Base-by-base conservation (phyloP, 768 basidiomycete species). In the Auriscalpium vulgare region DNA sequence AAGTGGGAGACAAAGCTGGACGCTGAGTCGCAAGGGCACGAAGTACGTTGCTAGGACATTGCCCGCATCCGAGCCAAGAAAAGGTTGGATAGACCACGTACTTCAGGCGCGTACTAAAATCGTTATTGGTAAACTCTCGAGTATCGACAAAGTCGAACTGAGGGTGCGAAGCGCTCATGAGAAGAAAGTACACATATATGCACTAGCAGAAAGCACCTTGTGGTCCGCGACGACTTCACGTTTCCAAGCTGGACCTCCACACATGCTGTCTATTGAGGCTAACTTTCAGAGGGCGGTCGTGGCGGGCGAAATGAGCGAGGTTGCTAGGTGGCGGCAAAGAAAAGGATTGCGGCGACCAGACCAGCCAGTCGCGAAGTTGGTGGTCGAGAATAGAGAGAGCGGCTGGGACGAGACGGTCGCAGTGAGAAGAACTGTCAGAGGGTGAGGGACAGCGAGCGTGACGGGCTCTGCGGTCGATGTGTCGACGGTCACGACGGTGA, bases 61-160 rank as follows among this genome's bases (percentile, higher is more conserved):
- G 45, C 40, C 14, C 4, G 4, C 14, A 17, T 1, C 40, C 4
- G 40, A 43, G 47, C 16, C 10, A 16, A 21, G 21, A 17, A 49
- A 43, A 44, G 8, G 21, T 21, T 10, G 6, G 4, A 44, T 53
- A n/a, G 23, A 3, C 11, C 9, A 67, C 67, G 56, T 67, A 95
- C 93, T 90, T 92, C 64, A 91, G 69, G 40, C 94, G 88, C 78
- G 93, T 93, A 56, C 81, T 73, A 71, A 87, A 90, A 57, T 88
- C 82, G 72, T 88, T 88, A 74, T 93, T 87, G 56, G 84, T 87
- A 73, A 94, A 99, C 66, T 98, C 95, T 55, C 84, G 81, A 19
- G 88, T 87, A 71, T 97, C 93, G 66, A 99, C 80, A 66, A 97
- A 97, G 78, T 98, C 95, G 66, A 97, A 98, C 97, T 98, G 48